Conservation (phyloP, 768 basidiomycete genomes). For the Mycena floridula region DNA sequence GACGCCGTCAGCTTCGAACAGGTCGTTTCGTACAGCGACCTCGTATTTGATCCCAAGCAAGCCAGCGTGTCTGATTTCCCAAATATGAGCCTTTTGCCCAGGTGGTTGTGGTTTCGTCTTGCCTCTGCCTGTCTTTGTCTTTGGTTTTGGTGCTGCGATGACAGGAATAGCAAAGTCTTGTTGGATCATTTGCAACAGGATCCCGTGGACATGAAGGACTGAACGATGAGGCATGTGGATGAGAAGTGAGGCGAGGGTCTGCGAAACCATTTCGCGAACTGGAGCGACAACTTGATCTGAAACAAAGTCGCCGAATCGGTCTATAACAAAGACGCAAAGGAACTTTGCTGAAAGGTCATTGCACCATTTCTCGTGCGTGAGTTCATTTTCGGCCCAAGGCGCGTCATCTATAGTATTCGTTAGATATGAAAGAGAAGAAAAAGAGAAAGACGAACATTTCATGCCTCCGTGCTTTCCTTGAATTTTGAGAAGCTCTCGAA, state of each 20-base stretch:
- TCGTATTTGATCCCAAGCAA: conserved; percentile 96
- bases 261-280: conserved; percentile 92
- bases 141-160: background rate
- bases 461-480: conserved; percentile 84
- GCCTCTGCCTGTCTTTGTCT: background rate
- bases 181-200: conserved; percentile 89
- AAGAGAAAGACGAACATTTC: conserved; percentile 41
- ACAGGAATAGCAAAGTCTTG: conserved; percentile 65
- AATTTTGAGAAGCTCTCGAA: conserved; percentile 80
- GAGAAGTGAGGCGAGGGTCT: conserved; percentile 86
- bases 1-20: conserved; percentile 38
- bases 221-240: conserved; percentile 83
- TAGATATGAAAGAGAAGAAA: conserved; percentile 3
- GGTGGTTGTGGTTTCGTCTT: conserved; percentile 21
- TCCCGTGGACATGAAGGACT: conserved; percentile 72
- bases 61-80: conserved; percentile 99
- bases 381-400: conserved; percentile 51
- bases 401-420: conserved; percentile 36
- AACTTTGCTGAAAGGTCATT: conserved; percentile 83
- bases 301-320: conserved; percentile 97
- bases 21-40: conserved; percentile 86
- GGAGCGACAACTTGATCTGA: conserved; percentile 97
- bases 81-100: conserved; percentile 59
- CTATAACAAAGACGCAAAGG: conserved; percentile 85
- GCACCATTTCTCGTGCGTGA: conserved; percentile 80